Base-by-base conservation (phyloP, 106 monocot genomes). In the Amphibolis antarctica region DNA sequence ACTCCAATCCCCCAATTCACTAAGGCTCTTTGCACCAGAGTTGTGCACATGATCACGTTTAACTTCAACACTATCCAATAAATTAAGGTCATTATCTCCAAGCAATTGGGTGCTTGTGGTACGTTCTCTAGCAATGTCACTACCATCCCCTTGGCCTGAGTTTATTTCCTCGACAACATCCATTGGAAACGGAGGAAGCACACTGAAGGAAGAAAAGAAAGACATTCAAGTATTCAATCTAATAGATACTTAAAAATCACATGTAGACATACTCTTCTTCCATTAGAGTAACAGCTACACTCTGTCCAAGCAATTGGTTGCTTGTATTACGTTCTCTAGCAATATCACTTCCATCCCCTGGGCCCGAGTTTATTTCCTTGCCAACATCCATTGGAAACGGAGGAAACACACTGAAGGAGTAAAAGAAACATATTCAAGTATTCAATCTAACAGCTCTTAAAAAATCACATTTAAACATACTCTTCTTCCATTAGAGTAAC, bases 181-280 rank as follows among this genome's bases (percentile, higher is more conserved):
- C 9, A 9, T 24, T 59, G 52, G 27, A 57, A 74, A 73, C 62
- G 75, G 69, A 63, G 79, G 81, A 13, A 78, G 69, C 22, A 49
- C 53, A 55, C 80, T 84, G 52, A 50, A 79, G 43, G 49, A 63
- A 55, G 57, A 57, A 55, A 49, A 57, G 19, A 30, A 57, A 31
- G 4, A 36, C 36, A 7, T 36, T 36, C 36, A 36, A 36, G 7
- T 36, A 36, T 36, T 36, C 36, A 36, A 36, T 7, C 36, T 36
- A 36, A 7, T 36, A 36, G 7, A 36, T 36, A 19, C 21, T 29
- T 68, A 20, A 60, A 59, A 28, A 7, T 19, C 9, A 42, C 13
- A 62, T 13, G 42, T 51, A 51, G 25, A 63, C 78, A 44, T 87
- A 84, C 87, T 75, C 79, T 71, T 80, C 80, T 29, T 79, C 75